Evolutionary conservation across 2,329 filamentous ascomycete species (phyloP), one percentile per base, ranked within the genome.

Genomic region (Cordyceps tenuipes): DNA sequence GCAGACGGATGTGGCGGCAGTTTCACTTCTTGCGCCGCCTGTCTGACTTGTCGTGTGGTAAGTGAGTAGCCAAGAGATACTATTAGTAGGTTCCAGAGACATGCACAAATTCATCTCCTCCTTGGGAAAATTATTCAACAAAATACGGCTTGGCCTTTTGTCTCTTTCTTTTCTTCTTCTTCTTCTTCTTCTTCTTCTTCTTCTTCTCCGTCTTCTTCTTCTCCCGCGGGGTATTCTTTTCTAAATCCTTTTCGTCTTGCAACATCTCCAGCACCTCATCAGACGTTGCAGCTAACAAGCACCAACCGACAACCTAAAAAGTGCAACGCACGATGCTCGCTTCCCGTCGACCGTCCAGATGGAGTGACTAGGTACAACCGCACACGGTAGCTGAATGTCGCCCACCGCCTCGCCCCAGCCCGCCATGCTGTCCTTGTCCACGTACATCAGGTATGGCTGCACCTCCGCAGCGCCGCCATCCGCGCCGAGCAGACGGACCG

Each of bases 401-500:
- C 59, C 41, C 44, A 41, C 48, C 3, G 46, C 46, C 12, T 61
- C 59, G 6, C 57, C 48, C 68, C 68, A 69, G 7, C 29, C 49
- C 15, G 26, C 12, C 4, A 54, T n/a, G 19, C 43, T 34, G 19
- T 41, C 29, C 9, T 21, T 49, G 19, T 60, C 57, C 34, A 60
- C 63, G 31, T 75, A 75, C 41, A 66, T 64, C 36, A 76, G 60
- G 56, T 72, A 72, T 5, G 74, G 65, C 17, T 55, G 60, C 23
- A 54, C 63, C 17, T 63, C 47, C 15, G 46, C 15, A 5, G 57
- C 31, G 19, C 29, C 59, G 3, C 61, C 61, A 13, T 23, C 23
- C 23, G 41, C 57, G 17, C 57, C 57, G 1, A 60, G 43, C 5
- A 48, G 50, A 17, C 50, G 57, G 3, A 60, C 19, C 19, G 57